A percentile compares a stretch with the other conserved stretches of the same genome.
Conservation (phyloP, 2,329 filamentous ascomycete genomes). For the Aureobasidium sp. region DNA sequence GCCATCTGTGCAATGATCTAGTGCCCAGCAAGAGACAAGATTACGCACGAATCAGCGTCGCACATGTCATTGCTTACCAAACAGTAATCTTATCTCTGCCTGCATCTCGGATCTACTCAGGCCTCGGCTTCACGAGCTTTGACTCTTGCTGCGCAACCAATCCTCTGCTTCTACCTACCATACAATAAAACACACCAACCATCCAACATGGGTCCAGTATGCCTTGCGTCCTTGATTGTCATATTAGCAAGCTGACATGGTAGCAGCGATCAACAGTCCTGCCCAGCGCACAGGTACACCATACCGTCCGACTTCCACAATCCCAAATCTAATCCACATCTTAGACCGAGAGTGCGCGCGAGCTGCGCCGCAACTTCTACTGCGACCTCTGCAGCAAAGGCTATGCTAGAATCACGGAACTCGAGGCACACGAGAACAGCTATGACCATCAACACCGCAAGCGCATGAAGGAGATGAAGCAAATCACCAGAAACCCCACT, state of each 20-base stretch:
- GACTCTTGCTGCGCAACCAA: neutral
- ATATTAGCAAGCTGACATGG: neutral
- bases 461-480: slow-evolving; percentile 79
- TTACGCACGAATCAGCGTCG: slow-evolving; percentile 1
- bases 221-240: neutral
- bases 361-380: slow-evolving; percentile 15
- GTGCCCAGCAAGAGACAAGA: neutral
- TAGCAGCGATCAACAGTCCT: slow-evolving; percentile 9
- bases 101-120: slow-evolving; percentile 3
- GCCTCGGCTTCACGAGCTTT: neutral
- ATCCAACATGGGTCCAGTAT: slow-evolving; percentile 15
- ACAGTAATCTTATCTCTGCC: neutral
- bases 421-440: slow-evolving; percentile 85
- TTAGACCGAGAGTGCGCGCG: slow-evolving; percentile 11
- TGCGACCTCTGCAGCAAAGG: slow-evolving; percentile 82
- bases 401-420: slow-evolving; percentile 91
- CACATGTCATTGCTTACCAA: slow-evolving; percentile 8
- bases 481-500: slow-evolving; percentile 66
- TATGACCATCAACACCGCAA: slow-evolving; percentile 96
- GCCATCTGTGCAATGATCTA: neutral
- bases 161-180: neutral
- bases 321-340: neutral
- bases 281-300: slow-evolving; percentile 11
- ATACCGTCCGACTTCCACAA: neutral
- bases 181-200: neutral